A percentile compares a stretch with the other conserved stretches of the same genome.
Conservation (phyloP, 768 basidiomycete species). For the Cystofilobasidium bisporidii region DNA sequence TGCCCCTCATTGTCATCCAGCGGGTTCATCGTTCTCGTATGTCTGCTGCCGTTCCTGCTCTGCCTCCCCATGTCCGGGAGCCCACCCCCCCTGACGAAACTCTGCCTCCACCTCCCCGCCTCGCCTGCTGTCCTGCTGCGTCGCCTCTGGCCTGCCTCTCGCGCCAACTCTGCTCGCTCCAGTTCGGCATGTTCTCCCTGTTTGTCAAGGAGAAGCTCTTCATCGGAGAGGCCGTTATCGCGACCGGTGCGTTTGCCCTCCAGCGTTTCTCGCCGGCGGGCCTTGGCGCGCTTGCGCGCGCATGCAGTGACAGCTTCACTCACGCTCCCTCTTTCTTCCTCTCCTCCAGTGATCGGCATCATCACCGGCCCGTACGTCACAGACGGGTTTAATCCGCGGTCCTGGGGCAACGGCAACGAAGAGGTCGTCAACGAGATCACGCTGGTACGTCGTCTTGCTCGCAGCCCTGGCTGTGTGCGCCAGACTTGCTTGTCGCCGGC, state of each 20-base stretch:
- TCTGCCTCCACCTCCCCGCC: neutral
- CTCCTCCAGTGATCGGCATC: constrained; percentile 28
- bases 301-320: no score
- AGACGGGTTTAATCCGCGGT: constrained; percentile 33
- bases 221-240: constrained; percentile 93
- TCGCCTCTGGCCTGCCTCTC: neutral
- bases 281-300: no score
- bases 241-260: constrained; percentile 58
- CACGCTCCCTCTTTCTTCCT: constrained; percentile 42
- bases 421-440: constrained; percentile 61
- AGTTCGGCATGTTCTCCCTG: constrained; percentile 94
- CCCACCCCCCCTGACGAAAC: no score
- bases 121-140: neutral
- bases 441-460: constrained; percentile 40
- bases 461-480: no score
- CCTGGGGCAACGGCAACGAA: constrained; percentile 29
- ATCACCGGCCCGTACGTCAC: constrained; percentile 32
- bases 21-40: constrained; percentile 66
- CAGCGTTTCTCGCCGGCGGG: no score
- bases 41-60: constrained; percentile 31
- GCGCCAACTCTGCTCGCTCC: neutral
- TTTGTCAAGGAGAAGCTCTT: constrained; percentile 85
- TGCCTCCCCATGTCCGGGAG: no score
- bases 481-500: no score
- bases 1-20: neutral